phyloP scores from a whole-genome alignment of 2,329 filamentous ascomycete species.

The Diaporthe velutina region DNA sequence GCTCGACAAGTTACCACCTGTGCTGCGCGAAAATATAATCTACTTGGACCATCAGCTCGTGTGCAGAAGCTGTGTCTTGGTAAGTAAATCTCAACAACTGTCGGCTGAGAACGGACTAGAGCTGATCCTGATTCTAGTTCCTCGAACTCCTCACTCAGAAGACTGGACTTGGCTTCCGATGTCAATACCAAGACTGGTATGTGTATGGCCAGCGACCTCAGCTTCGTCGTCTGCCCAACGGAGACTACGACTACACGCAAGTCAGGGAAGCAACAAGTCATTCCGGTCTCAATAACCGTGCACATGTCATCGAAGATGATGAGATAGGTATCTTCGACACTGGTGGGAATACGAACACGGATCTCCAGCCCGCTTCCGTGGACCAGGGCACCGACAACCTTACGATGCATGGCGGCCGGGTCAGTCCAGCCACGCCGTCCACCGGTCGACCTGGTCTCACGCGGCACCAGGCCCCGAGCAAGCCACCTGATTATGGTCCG shows the following conservation, averaged over 20 bases:
- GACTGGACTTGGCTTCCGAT: background rate
- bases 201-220: background rate
- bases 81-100: background rate
- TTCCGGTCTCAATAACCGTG: too few species aligned
- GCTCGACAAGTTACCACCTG: background rate
- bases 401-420: background rate
- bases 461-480: background rate
- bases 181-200: background rate
- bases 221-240: background rate
- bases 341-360: accelerated
- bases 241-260: background rate
- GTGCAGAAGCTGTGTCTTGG: background rate
- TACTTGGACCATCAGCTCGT: background rate
- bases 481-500: too few species aligned
- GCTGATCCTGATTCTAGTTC: background rate
- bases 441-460: accelerated
- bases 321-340: background rate
- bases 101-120: too few species aligned
- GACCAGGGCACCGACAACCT: background rate
- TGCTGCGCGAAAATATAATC: background rate
- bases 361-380: background rate
- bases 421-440: background rate
- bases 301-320: background rate
- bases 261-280: too few species aligned
- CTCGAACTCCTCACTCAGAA: background rate